These are phyloP conservation scores for Actinidia polygama DNA, from an alignment of 179 eudicot genomes.

Conservation along the genomic window DNA sequence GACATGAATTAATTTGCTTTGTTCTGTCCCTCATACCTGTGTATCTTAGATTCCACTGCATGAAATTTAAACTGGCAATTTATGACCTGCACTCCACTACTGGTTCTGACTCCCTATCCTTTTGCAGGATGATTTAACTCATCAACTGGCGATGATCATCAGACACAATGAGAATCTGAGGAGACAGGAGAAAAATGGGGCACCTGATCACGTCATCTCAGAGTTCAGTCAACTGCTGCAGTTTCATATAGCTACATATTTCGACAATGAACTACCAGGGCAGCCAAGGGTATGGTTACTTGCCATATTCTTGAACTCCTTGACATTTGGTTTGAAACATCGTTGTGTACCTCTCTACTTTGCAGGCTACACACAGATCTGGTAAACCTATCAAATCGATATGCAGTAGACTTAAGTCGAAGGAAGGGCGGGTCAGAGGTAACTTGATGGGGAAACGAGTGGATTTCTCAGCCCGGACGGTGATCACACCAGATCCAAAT, in stretches of 20 bases:
- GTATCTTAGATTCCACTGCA: background rate
- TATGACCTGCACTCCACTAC: background rate
- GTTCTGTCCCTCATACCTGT: background rate
- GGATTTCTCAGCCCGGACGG: constrained; percentile 99
- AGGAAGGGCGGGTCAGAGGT: constrained; percentile 97
- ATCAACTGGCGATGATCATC: constrained; percentile 98
- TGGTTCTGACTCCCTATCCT: background rate
- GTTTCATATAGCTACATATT: constrained; percentile 97
- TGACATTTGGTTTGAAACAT: background rate
- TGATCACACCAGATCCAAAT: constrained; percentile 97
- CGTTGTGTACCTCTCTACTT: background rate
- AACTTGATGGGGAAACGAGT: constrained; percentile 99
- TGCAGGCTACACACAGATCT: constrained; percentile 96
- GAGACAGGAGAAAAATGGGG: constrained; percentile 98
- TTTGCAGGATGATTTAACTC: constrained; percentile 94
- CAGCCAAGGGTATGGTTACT: constrained; percentile 83
- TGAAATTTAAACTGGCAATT: background rate
- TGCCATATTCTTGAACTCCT: background rate
- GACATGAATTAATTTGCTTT: no score
- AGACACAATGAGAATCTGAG: constrained; percentile 93
- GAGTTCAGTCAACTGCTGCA: constrained; percentile 96
- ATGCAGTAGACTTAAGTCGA: constrained; percentile 95
- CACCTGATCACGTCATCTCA: constrained; percentile 98
- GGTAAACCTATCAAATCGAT: constrained; percentile 97
- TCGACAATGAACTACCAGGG: constrained; percentile 98